Base-by-base conservation (phyloP, 2,329 filamentous ascomycete genomes). In the Xylaria sp. region DNA sequence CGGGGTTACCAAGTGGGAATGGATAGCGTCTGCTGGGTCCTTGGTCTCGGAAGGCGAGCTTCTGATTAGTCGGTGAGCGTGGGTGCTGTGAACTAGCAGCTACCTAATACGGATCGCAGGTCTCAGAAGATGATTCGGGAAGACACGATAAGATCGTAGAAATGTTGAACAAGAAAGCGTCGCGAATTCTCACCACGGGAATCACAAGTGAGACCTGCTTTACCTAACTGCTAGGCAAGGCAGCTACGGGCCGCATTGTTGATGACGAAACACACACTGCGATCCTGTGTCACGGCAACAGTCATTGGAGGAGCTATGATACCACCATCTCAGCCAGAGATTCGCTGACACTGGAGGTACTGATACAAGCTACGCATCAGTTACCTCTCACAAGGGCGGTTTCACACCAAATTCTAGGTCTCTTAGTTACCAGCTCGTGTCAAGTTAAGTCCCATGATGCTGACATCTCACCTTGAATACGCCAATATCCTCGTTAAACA, bases 231-330 rank as follows among this genome's bases (percentile, higher is more conserved):
- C 23, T 30, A 42, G 10, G 30, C 48, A 63, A 63, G 61, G 61
- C 59, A 63, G 59, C 61, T 61, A 16, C 46, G 50, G n/a, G 23
- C 44, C n/a, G 18, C 35, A 37, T 13, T n/a, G n/a, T 13, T 58
- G 55, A 65, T 65, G 63, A 65, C 63, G 63, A 63, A 65, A 63
- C 50, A 18, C 4, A 30, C 23, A 30, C 23, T 30, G 4, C 23
- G 23, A 30, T 30, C 23, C 23, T 30, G 23, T 30, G 23, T 30
- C 23, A 30, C 23, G 23, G 23, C 23, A 30, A 30, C 23, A 4
- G 23, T 30, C 23, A 30, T 30, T 30, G 23, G 23, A 30, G 23
- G 37, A 42, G 37, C 37, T 8, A 42, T 13, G 42, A 30, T 30
- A 13, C 10, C 4, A 2, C 5, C 13, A n/a, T 46, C n/a, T 46